Conservation (phyloP, 2,329 filamentous ascomycete genomes). For the Alternaria triticina region DNA sequence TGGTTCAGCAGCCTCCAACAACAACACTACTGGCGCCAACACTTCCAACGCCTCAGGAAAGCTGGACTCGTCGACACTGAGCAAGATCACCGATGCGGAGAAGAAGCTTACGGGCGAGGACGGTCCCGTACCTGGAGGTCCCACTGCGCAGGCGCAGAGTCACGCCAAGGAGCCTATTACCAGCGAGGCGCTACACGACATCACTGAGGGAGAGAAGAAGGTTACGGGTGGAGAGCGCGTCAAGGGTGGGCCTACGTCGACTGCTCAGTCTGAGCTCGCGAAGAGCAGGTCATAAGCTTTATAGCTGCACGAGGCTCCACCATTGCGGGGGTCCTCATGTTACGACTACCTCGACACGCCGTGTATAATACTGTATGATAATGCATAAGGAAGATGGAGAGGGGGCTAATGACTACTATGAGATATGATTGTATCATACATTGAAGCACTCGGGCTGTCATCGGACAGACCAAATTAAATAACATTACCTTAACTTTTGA, state of each 20-base stretch:
- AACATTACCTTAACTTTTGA: neutral
- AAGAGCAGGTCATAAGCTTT: constrained; percentile 28
- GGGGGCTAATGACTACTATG: neutral
- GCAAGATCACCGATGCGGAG: constrained; percentile 40
- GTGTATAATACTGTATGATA: constrained; percentile 1
- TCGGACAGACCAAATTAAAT: neutral
- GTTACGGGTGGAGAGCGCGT: constrained; percentile 40
- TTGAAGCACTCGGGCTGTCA: neutral
- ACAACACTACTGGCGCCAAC: neutral
- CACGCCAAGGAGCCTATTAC: constrained; percentile 39
- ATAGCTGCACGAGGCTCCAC: neutral
- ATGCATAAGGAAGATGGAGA: neutral
- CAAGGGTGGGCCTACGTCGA: constrained; percentile 38
- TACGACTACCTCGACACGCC: neutral
- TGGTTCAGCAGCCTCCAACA: neutral
- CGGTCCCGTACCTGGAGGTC: constrained; percentile 27
- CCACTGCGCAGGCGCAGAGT: constrained; percentile 39
- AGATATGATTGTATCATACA: neutral
- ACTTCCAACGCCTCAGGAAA: constrained; percentile 15
- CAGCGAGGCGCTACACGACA: constrained; percentile 39
- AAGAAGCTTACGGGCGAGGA: constrained; percentile 34
- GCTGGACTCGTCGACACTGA: constrained; percentile 34
- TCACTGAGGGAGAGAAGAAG: constrained; percentile 44
- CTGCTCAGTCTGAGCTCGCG: constrained; percentile 42
- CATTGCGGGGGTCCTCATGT: neutral